These are phyloP conservation scores for Pinus albicaulis DNA, from an alignment of 75 land plant species.

Conservation along the genomic window DNA sequence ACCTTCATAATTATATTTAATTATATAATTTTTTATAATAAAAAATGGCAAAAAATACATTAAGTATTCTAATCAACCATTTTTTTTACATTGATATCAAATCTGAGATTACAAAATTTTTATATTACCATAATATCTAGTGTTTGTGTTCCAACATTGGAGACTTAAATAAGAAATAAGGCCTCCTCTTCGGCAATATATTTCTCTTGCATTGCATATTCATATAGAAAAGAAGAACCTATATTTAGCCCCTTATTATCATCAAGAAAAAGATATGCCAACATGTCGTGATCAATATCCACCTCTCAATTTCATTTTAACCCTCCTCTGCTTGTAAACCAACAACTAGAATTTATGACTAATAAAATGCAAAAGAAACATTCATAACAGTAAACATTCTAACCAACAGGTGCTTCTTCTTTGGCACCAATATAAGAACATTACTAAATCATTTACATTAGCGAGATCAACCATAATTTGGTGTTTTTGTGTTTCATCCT, in stretches of 20 bases:
- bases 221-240: background rate
- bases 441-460: slow-evolving; percentile 4
- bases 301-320: too few relatives aligned
- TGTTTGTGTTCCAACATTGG: background rate
- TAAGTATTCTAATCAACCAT: too few relatives aligned
- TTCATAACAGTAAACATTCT: too few relatives aligned
- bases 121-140: background rate
- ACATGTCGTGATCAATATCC: slow-evolving; percentile 52
- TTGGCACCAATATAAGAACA: slow-evolving; percentile 5
- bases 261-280: slow-evolving; percentile 34
- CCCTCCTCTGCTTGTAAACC: too few relatives aligned
- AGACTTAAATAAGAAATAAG: slow-evolving; percentile 12
- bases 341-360: too few relatives aligned
- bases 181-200: slow-evolving; percentile 16
- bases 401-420: background rate
- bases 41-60: too few relatives aligned
- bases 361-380: too few relatives aligned
- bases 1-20: too few relatives aligned
- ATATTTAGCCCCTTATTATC: slow-evolving; percentile 7
- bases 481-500: background rate
- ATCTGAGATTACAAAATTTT: background rate
- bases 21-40: too few relatives aligned
- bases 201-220: background rate
- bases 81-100: slow-evolving; percentile 1
- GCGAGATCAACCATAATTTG: background rate